phyloP scores from a whole-genome alignment of 2,329 filamentous ascomycete genomes.

The Cytospora piceicola region DNA sequence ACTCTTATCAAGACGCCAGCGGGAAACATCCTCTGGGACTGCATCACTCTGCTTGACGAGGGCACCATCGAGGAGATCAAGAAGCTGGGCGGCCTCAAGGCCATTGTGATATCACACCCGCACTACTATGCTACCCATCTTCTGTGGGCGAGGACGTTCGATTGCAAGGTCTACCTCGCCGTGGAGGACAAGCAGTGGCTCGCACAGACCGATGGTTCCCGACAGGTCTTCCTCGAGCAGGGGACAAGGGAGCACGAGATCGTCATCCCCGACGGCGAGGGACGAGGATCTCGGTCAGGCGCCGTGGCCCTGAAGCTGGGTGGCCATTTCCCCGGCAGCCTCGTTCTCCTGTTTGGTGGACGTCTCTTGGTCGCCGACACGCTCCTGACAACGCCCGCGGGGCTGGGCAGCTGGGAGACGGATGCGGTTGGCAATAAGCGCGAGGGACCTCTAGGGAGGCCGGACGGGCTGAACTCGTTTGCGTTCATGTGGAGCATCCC shows the following conservation, averaged over 20 bases:
- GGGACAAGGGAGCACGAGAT: conserved; percentile 47
- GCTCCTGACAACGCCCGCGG: conserved; percentile 69
- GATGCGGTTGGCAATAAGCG: conserved; percentile 46
- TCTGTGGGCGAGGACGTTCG: conserved; percentile 71
- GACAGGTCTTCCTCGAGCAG: conserved; percentile 52
- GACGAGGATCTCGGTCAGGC: conserved; percentile 42
- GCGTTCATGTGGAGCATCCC: conserved; percentile 79
- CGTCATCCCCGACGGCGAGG: conserved; percentile 32
- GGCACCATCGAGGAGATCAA: conserved; percentile 63
- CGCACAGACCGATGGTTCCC: conserved; percentile 45
- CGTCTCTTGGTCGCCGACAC: conserved; percentile 78
- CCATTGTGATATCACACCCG: conserved; percentile 78
- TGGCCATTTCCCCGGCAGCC: conserved; percentile 78
- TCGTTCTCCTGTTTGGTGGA: conserved; percentile 65
- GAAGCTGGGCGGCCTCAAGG: conserved; percentile 65
- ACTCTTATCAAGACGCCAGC: conserved; percentile 66
- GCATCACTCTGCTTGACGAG: conserved; percentile 69
- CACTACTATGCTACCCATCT: conserved; percentile 81
- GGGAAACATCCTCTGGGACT: conserved; percentile 82
- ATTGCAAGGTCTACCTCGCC: conserved; percentile 71
- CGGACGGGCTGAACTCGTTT: conserved; percentile 56
- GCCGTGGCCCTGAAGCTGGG: conserved; percentile 70
- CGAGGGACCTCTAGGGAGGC: conserved; percentile 36
- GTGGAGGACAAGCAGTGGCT: conserved; percentile 70
- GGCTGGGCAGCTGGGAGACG: conserved; percentile 51